A percentile compares a stretch with the other conserved stretches of the same genome.
These are phyloP conservation scores for Macrolepiota fuliginosa DNA, from an alignment of 768 basidiomycete species.

Conservation along the genomic window DNA sequence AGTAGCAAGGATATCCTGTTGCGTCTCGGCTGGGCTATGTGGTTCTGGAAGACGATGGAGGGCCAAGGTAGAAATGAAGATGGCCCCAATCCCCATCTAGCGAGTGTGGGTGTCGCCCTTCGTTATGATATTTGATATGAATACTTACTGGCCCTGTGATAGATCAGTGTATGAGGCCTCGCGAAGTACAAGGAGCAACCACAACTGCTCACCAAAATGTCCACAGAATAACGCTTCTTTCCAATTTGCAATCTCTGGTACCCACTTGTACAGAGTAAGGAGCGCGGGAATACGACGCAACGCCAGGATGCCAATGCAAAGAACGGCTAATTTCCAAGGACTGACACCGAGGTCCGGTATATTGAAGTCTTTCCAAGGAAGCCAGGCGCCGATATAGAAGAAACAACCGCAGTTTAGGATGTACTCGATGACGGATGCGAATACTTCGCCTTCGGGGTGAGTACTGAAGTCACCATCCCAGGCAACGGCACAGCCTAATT, in stretches of 20 bases:
- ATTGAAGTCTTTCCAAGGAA: constrained; percentile 63
- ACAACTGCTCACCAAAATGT: constrained; percentile 68
- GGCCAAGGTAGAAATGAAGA: constrained; percentile 84
- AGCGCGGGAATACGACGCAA: constrained; percentile 82
- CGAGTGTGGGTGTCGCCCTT: neutral
- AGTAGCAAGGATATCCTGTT: constrained; percentile 71
- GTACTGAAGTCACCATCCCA: constrained; percentile 87
- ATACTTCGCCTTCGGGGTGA: constrained; percentile 81
- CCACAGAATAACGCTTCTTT: constrained; percentile 88
- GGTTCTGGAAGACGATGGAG: constrained; percentile 58
- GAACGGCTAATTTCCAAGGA: constrained; percentile 67
- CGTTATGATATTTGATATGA: neutral
- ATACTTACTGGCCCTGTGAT: constrained; percentile 49
- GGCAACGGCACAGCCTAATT: constrained; percentile 77
- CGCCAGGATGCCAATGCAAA: constrained; percentile 66
- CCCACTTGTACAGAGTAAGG: constrained; percentile 72
- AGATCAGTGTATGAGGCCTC: neutral
- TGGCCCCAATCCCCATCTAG: constrained; percentile 89
- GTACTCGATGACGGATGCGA: constrained; percentile 89
- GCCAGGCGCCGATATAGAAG: constrained; percentile 87
- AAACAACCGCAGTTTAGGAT: constrained; percentile 80
- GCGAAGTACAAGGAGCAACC: neutral
- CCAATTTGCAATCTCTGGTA: constrained; percentile 86
- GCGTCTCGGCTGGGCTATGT: constrained; percentile 56
- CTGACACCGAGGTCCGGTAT: constrained; percentile 54